Percentiles rank a stretch among this genome's conserved stretches.
Conservation (phyloP, 2,329 filamentous ascomycete species). For the Hypoxylon sp. region DNA sequence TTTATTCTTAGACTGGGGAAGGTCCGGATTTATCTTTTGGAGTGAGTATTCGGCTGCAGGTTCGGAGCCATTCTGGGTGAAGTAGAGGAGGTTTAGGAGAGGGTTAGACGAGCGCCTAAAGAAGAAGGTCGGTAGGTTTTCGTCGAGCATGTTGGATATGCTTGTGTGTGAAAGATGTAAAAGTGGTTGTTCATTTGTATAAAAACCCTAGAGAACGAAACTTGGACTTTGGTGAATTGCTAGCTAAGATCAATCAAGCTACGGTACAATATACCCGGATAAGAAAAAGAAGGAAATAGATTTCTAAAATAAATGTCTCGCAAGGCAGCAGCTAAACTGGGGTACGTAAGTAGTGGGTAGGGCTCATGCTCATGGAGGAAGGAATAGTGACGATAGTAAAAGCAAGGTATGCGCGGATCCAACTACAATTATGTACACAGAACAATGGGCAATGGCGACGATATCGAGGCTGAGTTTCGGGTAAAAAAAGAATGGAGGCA, state of each 20-base stretch:
- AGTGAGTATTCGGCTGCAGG: constrained; percentile 83
- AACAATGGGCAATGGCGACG: constrained; percentile 11
- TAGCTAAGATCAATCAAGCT: neutral
- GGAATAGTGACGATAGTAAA: constrained; percentile 24
- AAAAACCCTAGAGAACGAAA: too few relatives aligned
- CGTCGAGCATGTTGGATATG: constrained; percentile 77
- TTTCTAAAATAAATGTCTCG: constrained; percentile 24
- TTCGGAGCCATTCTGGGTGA: constrained; percentile 79
- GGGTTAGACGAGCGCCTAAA: constrained; percentile 62
- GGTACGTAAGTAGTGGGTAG: constrained; percentile 9
- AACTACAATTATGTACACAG: too few relatives aligned
- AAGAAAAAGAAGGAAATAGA: constrained; percentile 1
- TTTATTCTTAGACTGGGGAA: constrained; percentile 76
- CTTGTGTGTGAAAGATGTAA: constrained; percentile 8
- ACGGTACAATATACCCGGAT: constrained; percentile 1
- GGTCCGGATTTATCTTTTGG: constrained; percentile 75
- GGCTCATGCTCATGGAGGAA: neutral
- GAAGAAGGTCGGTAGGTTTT: constrained; percentile 83
- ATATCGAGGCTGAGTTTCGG: constrained; percentile 31
- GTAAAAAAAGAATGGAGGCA: constrained; percentile 23
- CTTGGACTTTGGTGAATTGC: too few relatives aligned
- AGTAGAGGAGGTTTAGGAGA: constrained; percentile 65
- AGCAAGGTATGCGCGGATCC: constrained; percentile 23
- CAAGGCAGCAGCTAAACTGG: constrained; percentile 26
- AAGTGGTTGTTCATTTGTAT: constrained; percentile 9